phyloP scores from a whole-genome alignment of 257 asterid species.

The Solanum ahanhuiri region DNA sequence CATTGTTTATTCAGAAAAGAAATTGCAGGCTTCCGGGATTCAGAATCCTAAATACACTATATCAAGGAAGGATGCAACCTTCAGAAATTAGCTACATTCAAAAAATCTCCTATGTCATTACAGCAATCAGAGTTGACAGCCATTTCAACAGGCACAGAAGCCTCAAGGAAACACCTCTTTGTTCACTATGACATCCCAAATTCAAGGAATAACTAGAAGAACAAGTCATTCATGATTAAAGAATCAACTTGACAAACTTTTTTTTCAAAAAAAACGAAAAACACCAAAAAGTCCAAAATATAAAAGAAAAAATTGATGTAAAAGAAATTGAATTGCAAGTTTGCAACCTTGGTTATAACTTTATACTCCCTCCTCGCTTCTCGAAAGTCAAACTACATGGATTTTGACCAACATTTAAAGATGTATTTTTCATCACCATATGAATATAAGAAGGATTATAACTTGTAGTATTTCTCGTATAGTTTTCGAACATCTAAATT shows the following conservation, averaged over 20 bases:
- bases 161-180: not conserved
- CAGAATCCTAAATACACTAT: not conserved
- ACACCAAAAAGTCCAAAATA: too few relatives aligned
- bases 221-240: not conserved
- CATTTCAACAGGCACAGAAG: not conserved
- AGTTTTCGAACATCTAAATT: too few relatives aligned
- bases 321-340: too few relatives aligned
- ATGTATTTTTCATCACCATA: too few relatives aligned
- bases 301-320: too few relatives aligned
- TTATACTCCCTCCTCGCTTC: too few relatives aligned
- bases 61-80: not conserved
- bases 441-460: too few relatives aligned
- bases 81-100: not conserved
- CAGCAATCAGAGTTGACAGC: not conserved
- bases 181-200: not conserved
- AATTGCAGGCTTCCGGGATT: not conserved
- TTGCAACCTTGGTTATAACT: too few relatives aligned
- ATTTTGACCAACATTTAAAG: too few relatives aligned
- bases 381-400: too few relatives aligned
- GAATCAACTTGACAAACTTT: not conserved
- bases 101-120: not conserved
- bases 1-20: not conserved
- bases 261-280: too few relatives aligned
- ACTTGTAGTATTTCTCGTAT: too few relatives aligned
- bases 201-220: not conserved